Conservation (phyloP, 2,329 filamentous ascomycete species). For the Xylariaceae sp. region DNA sequence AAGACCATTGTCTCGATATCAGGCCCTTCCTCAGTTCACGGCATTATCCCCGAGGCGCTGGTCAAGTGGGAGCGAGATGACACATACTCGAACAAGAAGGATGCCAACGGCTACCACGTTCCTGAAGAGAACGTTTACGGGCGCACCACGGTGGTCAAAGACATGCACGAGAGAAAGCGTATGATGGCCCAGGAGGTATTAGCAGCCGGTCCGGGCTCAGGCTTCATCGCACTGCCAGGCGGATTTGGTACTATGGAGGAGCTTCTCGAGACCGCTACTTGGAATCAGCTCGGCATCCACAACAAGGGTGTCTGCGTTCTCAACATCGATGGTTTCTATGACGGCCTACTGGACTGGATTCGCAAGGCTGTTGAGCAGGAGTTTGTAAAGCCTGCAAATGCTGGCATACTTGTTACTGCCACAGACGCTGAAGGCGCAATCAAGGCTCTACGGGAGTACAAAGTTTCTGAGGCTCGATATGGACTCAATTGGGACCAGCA, state of each 20-base stretch:
- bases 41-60: constrained; percentile 85
- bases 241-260: constrained; percentile 97
- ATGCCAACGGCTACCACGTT: constrained; percentile 49
- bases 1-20: constrained; percentile 78
- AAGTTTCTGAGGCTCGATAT: constrained; percentile 68
- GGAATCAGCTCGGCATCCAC: constrained; percentile 97
- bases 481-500: constrained; percentile 70
- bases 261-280: constrained; percentile 84
- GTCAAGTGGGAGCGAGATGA: constrained; percentile 72
- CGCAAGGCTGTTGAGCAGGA: constrained; percentile 68
- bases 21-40: constrained; percentile 79
- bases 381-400: constrained; percentile 70
- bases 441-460: constrained; percentile 66
- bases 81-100: constrained; percentile 44
- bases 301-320: constrained; percentile 71
- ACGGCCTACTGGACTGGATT: constrained; percentile 81
- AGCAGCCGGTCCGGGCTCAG: constrained; percentile 73
- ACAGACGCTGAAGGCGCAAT: constrained; percentile 69
- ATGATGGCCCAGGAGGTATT: constrained; percentile 90
- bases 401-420: constrained; percentile 74
- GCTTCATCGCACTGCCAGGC: constrained; percentile 80
- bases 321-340: constrained; percentile 90
- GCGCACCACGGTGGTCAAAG: constrained; percentile 78
- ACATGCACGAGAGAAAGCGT: constrained; percentile 96
- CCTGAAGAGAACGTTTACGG: constrained; percentile 69